A percentile compares a stretch with the other conserved stretches of the same genome.
phyloP scores from a whole-genome alignment of 768 basidiomycete species.

The Podaxis rugospora region DNA sequence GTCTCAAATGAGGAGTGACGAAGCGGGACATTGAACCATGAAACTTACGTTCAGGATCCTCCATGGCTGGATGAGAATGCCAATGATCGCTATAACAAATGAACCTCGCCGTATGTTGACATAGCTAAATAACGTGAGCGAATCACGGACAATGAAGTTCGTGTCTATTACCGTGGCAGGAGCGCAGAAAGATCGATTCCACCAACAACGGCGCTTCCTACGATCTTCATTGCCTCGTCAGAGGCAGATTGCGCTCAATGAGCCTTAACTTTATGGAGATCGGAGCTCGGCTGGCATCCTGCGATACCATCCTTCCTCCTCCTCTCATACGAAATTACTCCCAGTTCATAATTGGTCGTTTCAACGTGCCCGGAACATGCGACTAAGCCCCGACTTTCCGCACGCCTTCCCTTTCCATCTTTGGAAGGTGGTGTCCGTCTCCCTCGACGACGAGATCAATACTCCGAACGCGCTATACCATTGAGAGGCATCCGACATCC shows the following conservation, averaged over 20 bases:
- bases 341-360: no score
- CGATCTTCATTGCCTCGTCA: conserved; percentile 12
- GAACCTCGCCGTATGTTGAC: conserved; percentile 27
- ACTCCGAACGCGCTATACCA: no score
- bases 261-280: conserved; percentile 4
- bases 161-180: conserved; percentile 15
- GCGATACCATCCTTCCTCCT: no score
- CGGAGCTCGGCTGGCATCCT: no score
- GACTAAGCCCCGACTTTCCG: no score
- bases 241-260: not conserved
- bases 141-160: not conserved
- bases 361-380: no score
- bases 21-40: not conserved
- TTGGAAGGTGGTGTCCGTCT: no score
- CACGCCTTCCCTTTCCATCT: no score
- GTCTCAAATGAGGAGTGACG: not conserved
- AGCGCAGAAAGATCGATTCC: conserved; percentile 28
- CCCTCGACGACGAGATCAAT: no score
- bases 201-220: conserved; percentile 28
- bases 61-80: conserved; percentile 28
- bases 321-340: no score
- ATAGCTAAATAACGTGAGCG: conserved; percentile 7
- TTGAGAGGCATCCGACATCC: no score
- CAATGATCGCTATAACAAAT: conserved; percentile 24
- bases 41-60: conserved; percentile 22